Conservation (phyloP, 2,329 filamentous ascomycete species). For the Pyrenochaeta sp. region DNA sequence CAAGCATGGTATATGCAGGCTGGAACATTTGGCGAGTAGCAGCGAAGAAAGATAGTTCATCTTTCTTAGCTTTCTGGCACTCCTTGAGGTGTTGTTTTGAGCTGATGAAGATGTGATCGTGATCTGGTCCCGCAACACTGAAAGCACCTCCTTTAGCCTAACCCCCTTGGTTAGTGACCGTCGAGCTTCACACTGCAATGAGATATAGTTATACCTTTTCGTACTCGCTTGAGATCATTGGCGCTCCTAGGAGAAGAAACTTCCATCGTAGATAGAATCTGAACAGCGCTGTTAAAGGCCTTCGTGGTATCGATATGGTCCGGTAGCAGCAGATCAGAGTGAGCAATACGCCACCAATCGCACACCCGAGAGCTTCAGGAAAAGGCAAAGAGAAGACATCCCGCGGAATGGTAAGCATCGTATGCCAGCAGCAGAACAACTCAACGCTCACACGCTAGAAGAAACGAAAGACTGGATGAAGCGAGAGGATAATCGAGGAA, state of each 20-base stretch:
- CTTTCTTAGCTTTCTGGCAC: slow-evolving; percentile 2
- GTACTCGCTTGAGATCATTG: not conserved
- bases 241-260: not conserved
- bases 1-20: slow-evolving; percentile 33
- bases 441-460: too few relatives aligned
- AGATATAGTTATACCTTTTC: not conserved
- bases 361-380: slow-evolving; percentile 1
- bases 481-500: too few relatives aligned
- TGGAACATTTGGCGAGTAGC: slow-evolving; percentile 8
- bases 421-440: too few relatives aligned
- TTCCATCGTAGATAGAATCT: not conserved
- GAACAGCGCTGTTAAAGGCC: not conserved
- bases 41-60: not conserved
- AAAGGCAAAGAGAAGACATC: slow-evolving; percentile 1
- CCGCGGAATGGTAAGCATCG: not conserved
- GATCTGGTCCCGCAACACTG: slow-evolving; percentile 2
- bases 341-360: slow-evolving; percentile 1
- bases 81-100: slow-evolving; percentile 4
- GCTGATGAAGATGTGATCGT: slow-evolving; percentile 2
- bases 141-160: slow-evolving; percentile 1
- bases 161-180: too few relatives aligned
- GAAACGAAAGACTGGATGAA: too few relatives aligned
- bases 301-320: not conserved
- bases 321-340: slow-evolving; percentile 1
- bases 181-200: too few relatives aligned